These are phyloP conservation scores for Malus domestica DNA, from an alignment of 306 rosid species.

Conservation along the genomic window DNA sequence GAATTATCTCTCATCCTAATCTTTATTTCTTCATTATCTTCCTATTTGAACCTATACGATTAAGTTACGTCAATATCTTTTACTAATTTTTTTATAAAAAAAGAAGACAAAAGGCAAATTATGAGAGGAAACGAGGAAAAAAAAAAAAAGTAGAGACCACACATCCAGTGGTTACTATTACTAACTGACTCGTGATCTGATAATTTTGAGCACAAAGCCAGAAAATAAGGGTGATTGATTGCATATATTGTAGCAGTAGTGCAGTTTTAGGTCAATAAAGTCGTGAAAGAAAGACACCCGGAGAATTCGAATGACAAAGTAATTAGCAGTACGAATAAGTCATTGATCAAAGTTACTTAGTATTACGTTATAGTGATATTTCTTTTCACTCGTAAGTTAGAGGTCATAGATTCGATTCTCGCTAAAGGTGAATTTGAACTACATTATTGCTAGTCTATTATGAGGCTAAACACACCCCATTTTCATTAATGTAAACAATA, in stretches of 20 bases:
- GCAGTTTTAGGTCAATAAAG: background rate
- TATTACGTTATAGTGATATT: fast-evolving
- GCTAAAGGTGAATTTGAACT: too few relatives aligned
- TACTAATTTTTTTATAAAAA: too few relatives aligned
- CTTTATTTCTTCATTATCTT: fast-evolving
- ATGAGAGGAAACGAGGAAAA: too few relatives aligned
- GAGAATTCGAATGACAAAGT: background rate
- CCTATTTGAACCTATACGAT: too few relatives aligned
- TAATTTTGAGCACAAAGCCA: constrained; percentile 1
- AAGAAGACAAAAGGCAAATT: too few relatives aligned
- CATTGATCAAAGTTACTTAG: background rate
- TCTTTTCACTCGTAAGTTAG: fast-evolving
- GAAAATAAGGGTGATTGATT: constrained; percentile 15
- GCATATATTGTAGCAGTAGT: background rate
- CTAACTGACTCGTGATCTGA: background rate
- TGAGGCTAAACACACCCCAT: too few relatives aligned
- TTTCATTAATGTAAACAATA: too few relatives aligned
- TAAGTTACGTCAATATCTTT: too few relatives aligned
- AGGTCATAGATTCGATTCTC: too few relatives aligned
- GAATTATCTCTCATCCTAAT: too few relatives aligned
- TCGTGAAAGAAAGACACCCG: background rate
- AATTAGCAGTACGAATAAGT: background rate
- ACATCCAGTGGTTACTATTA: background rate
- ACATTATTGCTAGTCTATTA: too few relatives aligned
- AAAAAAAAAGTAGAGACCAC: too few relatives aligned